Evolutionary conservation across 306 rosid genomes (phyloP).

Genomic region (Ceratonia siliqua): DNA sequence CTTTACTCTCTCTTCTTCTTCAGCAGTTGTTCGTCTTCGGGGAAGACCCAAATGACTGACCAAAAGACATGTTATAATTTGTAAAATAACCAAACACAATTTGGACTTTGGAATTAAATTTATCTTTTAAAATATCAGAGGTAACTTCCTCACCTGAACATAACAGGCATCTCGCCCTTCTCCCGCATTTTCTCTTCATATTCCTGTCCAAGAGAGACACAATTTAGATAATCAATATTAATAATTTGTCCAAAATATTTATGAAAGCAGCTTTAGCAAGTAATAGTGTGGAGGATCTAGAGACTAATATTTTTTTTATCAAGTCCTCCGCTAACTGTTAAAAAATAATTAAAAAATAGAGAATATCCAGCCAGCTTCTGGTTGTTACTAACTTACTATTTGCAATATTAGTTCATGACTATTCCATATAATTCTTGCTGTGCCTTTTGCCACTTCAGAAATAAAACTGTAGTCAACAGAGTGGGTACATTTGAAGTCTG

Average conservation of each 20-base stretch:
- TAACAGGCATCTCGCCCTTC: constrained; percentile 94
- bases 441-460: constrained; percentile 19
- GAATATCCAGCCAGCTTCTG: constrained; percentile 26
- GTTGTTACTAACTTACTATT: not conserved
- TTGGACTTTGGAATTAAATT: constrained; percentile 23
- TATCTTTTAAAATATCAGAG: constrained; percentile 13
- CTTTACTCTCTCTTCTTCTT: constrained; percentile 91
- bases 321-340: not conserved
- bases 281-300: not conserved
- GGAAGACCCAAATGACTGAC: constrained; percentile 96
- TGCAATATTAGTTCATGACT: constrained; percentile 4
- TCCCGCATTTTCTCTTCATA: constrained; percentile 85
- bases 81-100: constrained; percentile 39
- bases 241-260: constrained; percentile 7
- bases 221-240: constrained; percentile 24
- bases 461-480: not conserved
- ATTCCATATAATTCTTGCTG: not conserved
- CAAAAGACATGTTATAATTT: constrained; percentile 43
- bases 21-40: constrained; percentile 80
- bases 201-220: constrained; percentile 64
- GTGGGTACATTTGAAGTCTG: not conserved
- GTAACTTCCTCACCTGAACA: constrained; percentile 79
- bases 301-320: not conserved
- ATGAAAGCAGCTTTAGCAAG: constrained; percentile 28
- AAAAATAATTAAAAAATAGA: not conserved